Evolutionary conservation across 2,329 filamentous ascomycete genomes (phyloP).

Genomic region (Penicillium sclerotigenum): DNA sequence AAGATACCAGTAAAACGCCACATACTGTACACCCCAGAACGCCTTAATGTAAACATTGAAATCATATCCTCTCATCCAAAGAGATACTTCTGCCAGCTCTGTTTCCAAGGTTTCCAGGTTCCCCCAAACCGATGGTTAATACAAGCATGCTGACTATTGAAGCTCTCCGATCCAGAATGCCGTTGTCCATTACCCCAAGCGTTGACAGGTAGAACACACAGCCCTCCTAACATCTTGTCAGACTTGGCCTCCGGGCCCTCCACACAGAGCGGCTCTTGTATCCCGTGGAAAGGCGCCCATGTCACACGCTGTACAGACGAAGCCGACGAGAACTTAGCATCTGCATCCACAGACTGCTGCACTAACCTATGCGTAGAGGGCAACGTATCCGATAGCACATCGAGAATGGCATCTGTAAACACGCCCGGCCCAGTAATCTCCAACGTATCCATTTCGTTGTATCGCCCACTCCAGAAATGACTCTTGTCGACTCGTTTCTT

Average conservation of each 20-base stretch:
- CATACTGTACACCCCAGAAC: neutral
- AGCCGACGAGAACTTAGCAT: conserved; percentile 19
- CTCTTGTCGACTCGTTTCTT: conserved; percentile 24
- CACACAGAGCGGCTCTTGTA: conserved; percentile 27
- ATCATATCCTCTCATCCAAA: conserved; percentile 21
- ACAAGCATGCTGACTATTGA: conserved; percentile 29
- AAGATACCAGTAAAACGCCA: neutral
- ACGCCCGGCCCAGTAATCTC: conserved; percentile 36
- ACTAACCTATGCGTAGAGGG: conserved; percentile 28
- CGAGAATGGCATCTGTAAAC: conserved; percentile 35
- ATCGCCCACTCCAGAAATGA: conserved; percentile 15
- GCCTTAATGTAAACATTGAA: neutral
- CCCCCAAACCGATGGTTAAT: conserved; percentile 36
- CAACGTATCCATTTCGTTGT: conserved; percentile 29
- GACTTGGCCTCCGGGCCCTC: conserved; percentile 19
- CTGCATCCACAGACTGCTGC: conserved; percentile 21
- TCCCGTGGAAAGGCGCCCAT: conserved; percentile 34
- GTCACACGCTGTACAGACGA: conserved; percentile 26
- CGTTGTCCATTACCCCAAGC: conserved; percentile 38
- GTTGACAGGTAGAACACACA: conserved; percentile 88
- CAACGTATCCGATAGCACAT: conserved; percentile 29
- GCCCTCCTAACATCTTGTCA: conserved; percentile 67
- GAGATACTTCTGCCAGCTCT: conserved; percentile 30
- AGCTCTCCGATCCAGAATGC: conserved; percentile 31
- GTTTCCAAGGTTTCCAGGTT: conserved; percentile 38